These are phyloP conservation scores for Podila clonocystis DNA, from an alignment of 192 early-diverging fungal genomes.

Conservation along the genomic window DNA sequence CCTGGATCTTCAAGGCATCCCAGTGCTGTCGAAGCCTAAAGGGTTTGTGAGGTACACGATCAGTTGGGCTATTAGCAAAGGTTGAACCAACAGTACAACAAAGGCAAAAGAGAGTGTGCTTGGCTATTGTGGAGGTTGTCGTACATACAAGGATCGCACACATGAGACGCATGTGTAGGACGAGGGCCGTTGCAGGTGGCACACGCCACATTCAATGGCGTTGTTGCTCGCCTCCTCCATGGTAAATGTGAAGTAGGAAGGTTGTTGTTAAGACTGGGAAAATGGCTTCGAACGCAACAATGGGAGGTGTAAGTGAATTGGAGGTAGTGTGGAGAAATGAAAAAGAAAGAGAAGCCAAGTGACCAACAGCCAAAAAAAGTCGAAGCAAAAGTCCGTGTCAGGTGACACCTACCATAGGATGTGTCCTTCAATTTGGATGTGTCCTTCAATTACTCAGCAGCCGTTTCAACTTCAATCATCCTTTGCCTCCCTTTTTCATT, in stretches of 20 bases:
- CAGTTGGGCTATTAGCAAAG: background rate
- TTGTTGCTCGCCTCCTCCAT: conserved; percentile 17
- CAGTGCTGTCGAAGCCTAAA: conserved; percentile 30
- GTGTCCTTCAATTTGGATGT: too few species aligned
- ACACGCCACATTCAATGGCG: conserved; percentile 32
- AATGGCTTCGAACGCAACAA: background rate
- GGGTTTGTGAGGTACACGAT: background rate
- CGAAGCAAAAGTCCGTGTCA: too few species aligned
- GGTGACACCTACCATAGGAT: too few species aligned
- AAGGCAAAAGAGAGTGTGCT: background rate
- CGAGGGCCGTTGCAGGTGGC: conserved; percentile 32
- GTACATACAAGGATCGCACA: conserved; percentile 42
- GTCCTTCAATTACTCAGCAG: too few species aligned
- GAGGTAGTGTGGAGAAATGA: conserved; percentile 3
- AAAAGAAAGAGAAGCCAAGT: background rate
- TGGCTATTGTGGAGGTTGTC: background rate
- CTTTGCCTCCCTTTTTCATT: too few species aligned
- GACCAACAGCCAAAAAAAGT: too few species aligned
- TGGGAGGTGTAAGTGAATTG: background rate
- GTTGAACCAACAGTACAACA: too few species aligned
- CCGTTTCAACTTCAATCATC: too few species aligned
- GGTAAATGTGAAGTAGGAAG: background rate
- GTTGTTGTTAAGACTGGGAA: background rate
- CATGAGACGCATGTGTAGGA: conserved; percentile 47
- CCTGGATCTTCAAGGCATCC: conserved; percentile 17